Evolutionary conservation across 1,139 yeast species (phyloP), one percentile per base, ranked within the genome.

Genomic region (Diutina sp.): DNA sequence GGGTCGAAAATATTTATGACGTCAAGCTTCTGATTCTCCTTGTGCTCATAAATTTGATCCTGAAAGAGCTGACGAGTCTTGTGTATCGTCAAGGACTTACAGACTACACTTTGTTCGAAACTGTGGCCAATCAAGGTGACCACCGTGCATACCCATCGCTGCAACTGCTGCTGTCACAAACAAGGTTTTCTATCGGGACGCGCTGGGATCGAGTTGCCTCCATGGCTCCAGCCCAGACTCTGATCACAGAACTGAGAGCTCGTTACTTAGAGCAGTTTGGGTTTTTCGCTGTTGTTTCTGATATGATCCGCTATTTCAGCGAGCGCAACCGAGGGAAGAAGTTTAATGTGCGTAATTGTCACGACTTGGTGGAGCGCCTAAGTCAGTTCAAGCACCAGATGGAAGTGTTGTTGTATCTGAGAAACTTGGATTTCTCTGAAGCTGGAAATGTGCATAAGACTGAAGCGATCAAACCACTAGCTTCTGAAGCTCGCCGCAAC

Each of bases 1-100:
- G 53, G 16, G 53, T 50, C 45, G 53, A 50, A 14, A 50, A 50
- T n/a, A 32, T 50, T n/a, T 32, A 50, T 12, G 53, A 50, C 21
- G 53, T 50, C 9, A 50, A 50, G 28, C 53, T 50, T 11, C 53
- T 50, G 53, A 50, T 50, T 28, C 29, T 50, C 5, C 32, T 30
- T 38, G 44, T 50, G 5, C 35, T 50, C 41, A 50, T 50, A 12
- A 50, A 50, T 11, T 18, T 50, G 6, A 32, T 50, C 8, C 44
- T 32, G 44, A 50, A 50, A 28, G 53, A 50, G 21, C 16, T 7
- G 25, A 50, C 53, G 41, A 32, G 18, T n/a, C 29, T 44, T 28
- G 32, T 50, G 11, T 47, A 28, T 16, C 51, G 51, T 21, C 51
- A 47, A 29, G 51, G 51, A 47, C 51, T 47, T 21, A 50, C 53